A percentile compares a stretch with the other conserved stretches of the same genome.
Conservation (phyloP, 2,329 filamentous ascomycete genomes). For the Curvularia sp. region DNA sequence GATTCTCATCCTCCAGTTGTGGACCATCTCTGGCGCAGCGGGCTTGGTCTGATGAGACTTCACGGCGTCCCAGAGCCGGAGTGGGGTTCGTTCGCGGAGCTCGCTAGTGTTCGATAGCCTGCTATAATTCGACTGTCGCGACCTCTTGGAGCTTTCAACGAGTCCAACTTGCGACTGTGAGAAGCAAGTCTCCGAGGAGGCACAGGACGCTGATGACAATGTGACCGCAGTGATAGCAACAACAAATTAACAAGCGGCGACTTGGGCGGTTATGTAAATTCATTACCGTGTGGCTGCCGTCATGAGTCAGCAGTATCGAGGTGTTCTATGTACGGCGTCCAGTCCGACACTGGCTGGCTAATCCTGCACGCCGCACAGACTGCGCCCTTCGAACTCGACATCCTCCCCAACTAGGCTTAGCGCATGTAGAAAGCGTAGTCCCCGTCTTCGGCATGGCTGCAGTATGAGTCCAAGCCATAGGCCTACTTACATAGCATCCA, state of each 20-base stretch:
- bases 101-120: conserved; percentile 7
- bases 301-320: conserved; percentile 20
- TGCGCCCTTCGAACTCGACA: conserved; percentile 29
- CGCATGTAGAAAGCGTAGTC: conserved; percentile 11
- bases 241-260: not conserved
- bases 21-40: conserved; percentile 8
- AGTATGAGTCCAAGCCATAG: conserved; percentile 17
- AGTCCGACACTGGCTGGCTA: conserved; percentile 13
- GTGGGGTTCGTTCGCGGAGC: conserved; percentile 32
- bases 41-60: conserved; percentile 6
- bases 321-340: conserved; percentile 13
- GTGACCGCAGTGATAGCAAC: not conserved
- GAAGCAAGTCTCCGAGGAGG: not conserved
- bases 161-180: not conserved
- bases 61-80: conserved; percentile 14
- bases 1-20: conserved; percentile 14
- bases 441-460: conserved; percentile 11
- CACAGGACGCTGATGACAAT: not conserved
- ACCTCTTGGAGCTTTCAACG: not conserved
- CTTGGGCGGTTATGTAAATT: not conserved
- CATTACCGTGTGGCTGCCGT: not conserved
- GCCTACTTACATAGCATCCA: conserved; percentile 24
- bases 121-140: conserved; percentile 3
- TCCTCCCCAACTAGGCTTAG: conserved; percentile 19
- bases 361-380: conserved; percentile 23